Base-by-base conservation (phyloP, 805 yeast species). In the Kazachstania africana region DNA sequence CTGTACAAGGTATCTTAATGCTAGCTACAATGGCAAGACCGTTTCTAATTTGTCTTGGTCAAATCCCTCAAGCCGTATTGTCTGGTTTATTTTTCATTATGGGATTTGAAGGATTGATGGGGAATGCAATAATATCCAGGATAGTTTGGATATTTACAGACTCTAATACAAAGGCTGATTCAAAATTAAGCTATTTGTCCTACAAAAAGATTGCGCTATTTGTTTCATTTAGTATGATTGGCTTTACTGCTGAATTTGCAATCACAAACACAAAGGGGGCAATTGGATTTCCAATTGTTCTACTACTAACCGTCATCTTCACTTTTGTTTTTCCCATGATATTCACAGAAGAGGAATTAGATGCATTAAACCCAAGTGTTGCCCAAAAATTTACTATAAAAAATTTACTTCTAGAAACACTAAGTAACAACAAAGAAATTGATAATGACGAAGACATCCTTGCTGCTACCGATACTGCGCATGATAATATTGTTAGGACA, bases 11-110 rank as follows among this genome's bases (percentile, higher is more conserved):
- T 0, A 55, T 82, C 8, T 50, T 88, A 53, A 81, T 84, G 6
- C 57, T 88, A 36, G 91, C 81, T 0, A 75, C 85, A 61, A 91
- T 88, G 97, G 60, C 88, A 2, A 66, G 94, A n/a, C 98, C 98
- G 1, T 66, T 88, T 21, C 61, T 88, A 36, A 63, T 75, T 0
- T 88, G 91, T 6, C 59, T 91, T 19, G 88, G 87, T 0, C 60
- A 74, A 19, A 79, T 88, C 17, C 98, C 98, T 0, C 96, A 88
- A 50, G 91, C 93, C 5, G 94, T 88, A 1, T 61, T 88, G 13
- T 81, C 95, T 0, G 98, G 98, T 0, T 62, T 91, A 28, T 88
- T 91, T 51, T 87, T 85, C 65, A 73, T 83, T 38, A 88, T 88
- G 97, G 96, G 95, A 0, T 63, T 83, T 1, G 70, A 78, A 1